Percentiles rank a stretch among this genome's conserved stretches.
phyloP scores from a whole-genome alignment of 768 basidiomycete species.

The Rhodotorula graminis region DNA sequence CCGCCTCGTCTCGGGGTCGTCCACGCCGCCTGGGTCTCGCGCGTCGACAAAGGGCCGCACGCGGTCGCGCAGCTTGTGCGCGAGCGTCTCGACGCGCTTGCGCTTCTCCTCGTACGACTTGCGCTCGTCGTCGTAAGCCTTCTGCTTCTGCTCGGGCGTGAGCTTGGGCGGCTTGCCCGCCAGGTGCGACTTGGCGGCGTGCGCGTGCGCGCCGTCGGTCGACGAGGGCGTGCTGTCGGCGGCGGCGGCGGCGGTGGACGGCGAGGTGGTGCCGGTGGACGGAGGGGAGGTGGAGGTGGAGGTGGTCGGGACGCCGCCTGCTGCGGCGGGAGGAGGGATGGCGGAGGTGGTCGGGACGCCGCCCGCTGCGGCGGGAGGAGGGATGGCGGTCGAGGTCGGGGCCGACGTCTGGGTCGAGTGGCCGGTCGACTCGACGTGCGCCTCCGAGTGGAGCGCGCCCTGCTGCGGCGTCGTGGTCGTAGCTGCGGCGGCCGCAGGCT shows the following conservation, averaged over 20 bases:
- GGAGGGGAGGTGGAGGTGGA: background rate
- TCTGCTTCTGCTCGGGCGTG: constrained; percentile 74
- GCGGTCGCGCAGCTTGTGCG: constrained; percentile 74
- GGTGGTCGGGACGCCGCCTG: background rate
- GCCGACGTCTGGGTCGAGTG: background rate
- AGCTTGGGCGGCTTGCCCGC: constrained; percentile 46
- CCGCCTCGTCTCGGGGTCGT: constrained; percentile 75
- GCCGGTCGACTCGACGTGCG: constrained; percentile 20
- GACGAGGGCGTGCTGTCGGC: background rate
- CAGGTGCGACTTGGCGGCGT: constrained; percentile 36
- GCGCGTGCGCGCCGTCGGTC: constrained; percentile 23
- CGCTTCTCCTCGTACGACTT: constrained; percentile 63
- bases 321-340: constrained; percentile 1
- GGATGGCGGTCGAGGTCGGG: background rate
- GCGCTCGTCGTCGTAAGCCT: constrained; percentile 74
- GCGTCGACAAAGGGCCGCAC: constrained; percentile 88
- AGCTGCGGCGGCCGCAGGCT: background rate
- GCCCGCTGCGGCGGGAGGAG: background rate
- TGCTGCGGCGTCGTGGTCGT: background rate
- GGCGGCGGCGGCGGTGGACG: background rate
- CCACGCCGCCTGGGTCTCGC: constrained; percentile 41
- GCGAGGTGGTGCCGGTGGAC: background rate
- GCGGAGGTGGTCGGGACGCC: background rate
- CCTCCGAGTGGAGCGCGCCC: constrained; percentile 8
- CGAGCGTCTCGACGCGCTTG: constrained; percentile 67